These are phyloP conservation scores for Spathaspora girioi DNA, from an alignment of 805 yeast genomes.

Conservation along the genomic window DNA sequence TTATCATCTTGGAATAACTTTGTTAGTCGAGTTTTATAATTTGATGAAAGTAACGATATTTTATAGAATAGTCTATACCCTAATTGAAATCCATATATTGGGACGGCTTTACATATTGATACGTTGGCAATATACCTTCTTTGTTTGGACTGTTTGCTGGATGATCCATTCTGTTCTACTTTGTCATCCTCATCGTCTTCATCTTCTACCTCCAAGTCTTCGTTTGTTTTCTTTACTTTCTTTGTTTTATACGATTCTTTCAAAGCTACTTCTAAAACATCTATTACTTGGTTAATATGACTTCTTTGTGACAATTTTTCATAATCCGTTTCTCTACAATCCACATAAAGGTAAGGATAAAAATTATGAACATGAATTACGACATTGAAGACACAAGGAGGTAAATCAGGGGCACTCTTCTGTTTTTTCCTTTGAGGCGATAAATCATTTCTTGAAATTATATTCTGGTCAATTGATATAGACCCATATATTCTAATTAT, in stretches of 20 bases:
- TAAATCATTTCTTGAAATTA: slow-evolving; percentile 17
- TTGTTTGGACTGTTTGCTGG: slow-evolving; percentile 1
- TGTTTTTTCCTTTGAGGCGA: slow-evolving; percentile 6
- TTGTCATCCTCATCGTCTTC: slow-evolving; percentile 6
- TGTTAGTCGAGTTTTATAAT: slow-evolving; percentile 51
- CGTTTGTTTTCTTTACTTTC: not conserved
- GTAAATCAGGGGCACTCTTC: slow-evolving; percentile 3
- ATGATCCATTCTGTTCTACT: not conserved
- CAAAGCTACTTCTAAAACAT: slow-evolving; percentile 43
- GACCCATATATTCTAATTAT: slow-evolving; percentile 75
- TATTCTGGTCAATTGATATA: slow-evolving; percentile 55
- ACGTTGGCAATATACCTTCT: slow-evolving; percentile 55
- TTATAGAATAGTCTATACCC: slow-evolving; percentile 67
- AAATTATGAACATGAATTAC: slow-evolving; percentile 77
- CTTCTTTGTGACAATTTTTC: slow-evolving; percentile 3
- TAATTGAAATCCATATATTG: slow-evolving; percentile 79
- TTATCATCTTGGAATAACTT: slow-evolving; percentile 33
- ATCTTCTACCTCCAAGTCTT: slow-evolving; percentile 9
- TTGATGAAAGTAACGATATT: slow-evolving; percentile 63
- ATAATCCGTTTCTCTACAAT: slow-evolving; percentile 44
- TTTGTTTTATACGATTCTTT: slow-evolving; percentile 8
- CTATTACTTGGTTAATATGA: slow-evolving; percentile 32
- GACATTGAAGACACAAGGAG: slow-evolving; percentile 19
- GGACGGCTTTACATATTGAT: slow-evolving; percentile 65
- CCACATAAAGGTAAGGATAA: slow-evolving; percentile 76